These are phyloP conservation scores for Cryptosporidium viatorum DNA, from an alignment of 169 alveolate species.

Conservation along the genomic window DNA sequence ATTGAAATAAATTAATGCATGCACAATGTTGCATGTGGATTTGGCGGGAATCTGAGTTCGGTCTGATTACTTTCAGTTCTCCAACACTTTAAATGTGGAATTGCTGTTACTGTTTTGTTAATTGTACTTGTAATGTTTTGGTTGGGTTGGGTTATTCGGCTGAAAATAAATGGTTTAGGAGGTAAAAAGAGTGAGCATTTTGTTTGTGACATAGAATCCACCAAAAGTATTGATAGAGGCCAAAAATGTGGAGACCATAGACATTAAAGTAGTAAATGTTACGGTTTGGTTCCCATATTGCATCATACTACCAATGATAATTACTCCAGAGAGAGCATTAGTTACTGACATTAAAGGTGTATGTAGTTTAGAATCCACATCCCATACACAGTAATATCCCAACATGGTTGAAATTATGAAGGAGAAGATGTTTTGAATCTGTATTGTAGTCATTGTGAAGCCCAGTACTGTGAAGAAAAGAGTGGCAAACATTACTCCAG, in stretches of 20 bases:
- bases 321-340: constrained; percentile 85
- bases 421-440: constrained; percentile 53
- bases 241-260: constrained; percentile 67
- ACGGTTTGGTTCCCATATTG: constrained; percentile 66
- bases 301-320: constrained; percentile 82
- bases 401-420: constrained; percentile 78
- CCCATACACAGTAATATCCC: constrained; percentile 84
- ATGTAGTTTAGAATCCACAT: constrained; percentile 83
- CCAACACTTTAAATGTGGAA: too few relatives aligned
- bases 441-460: constrained; percentile 20
- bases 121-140: too few relatives aligned
- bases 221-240: constrained; percentile 82
- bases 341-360: constrained; percentile 85
- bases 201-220: constrained; percentile 83
- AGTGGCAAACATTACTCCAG: not conserved
- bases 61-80: not conserved
- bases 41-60: not conserved
- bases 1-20: not conserved
- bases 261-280: constrained; percentile 56
- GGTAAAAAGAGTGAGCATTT: constrained; percentile 78
- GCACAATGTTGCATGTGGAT: not conserved
- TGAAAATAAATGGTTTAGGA: not conserved
- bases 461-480: constrained; percentile 35
- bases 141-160: not conserved
- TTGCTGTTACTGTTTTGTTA: not conserved